Conservation (phyloP, 306 rosid genomes). For the Nissolia schottii region DNA sequence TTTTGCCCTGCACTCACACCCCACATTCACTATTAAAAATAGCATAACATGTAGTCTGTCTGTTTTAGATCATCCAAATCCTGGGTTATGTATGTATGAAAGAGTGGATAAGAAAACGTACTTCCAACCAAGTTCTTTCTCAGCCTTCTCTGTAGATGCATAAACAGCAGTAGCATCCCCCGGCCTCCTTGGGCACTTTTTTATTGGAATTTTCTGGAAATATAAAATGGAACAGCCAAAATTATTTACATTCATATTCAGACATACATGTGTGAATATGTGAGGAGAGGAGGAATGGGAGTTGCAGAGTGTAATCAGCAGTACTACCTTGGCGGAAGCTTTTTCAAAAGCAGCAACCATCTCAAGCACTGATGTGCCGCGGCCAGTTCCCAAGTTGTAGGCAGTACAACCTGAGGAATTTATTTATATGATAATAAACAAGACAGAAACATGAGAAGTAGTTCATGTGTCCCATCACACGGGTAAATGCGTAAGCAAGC, state of each 20-base stretch:
- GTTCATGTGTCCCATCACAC: not conserved
- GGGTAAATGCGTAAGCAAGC: too few relatives aligned
- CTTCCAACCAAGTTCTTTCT: constrained; percentile 80
- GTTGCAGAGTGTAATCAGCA: not conserved
- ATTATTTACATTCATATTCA: too few relatives aligned
- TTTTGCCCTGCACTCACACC: constrained; percentile 47
- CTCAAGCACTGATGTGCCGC: constrained; percentile 76
- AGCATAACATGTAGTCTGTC: too few relatives aligned
- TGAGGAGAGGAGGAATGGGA: not conserved
- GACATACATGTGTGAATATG: not conserved
- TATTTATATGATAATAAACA: not conserved
- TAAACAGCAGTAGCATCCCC: constrained; percentile 86
- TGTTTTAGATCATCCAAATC: too few relatives aligned
- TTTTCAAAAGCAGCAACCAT: constrained; percentile 77
- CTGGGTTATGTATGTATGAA: not conserved
- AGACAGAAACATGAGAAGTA: not conserved
- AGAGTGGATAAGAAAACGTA: constrained; percentile 29
- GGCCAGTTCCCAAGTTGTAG: constrained; percentile 79
- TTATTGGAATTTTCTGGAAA: constrained; percentile 60
- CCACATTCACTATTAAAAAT: too few relatives aligned
- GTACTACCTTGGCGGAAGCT: constrained; percentile 71
- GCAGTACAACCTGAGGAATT: constrained; percentile 58
- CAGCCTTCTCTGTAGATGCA: constrained; percentile 76
- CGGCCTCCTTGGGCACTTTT: constrained; percentile 64
- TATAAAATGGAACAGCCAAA: not conserved